Evolutionary conservation across 164 flowering plant genomes (phyloP).

Genomic region (Taxillus chinensis): DNA sequence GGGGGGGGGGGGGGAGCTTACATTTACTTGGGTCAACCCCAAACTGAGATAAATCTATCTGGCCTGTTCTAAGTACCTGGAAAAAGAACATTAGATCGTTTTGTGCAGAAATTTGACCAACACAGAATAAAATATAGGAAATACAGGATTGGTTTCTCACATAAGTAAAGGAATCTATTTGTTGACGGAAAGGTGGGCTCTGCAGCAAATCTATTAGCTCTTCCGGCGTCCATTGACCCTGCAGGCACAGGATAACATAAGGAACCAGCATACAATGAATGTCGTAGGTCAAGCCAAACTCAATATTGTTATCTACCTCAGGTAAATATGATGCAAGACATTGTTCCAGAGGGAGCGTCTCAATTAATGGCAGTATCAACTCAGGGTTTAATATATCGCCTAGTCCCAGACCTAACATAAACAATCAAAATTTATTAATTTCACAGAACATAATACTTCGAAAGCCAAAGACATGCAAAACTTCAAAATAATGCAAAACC

Average conservation of each 20-base stretch:
- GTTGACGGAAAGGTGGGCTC: slow-evolving; percentile 93
- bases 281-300: neutral
- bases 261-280: slow-evolving; percentile 3
- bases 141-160: slow-evolving; percentile 28
- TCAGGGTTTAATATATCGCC: slow-evolving; percentile 91
- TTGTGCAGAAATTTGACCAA: neutral
- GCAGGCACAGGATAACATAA: slow-evolving; percentile 14
- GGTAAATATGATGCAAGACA: slow-evolving; percentile 69
- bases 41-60: slow-evolving; percentile 88
- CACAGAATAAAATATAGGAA: neutral
- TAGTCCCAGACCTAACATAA: slow-evolving; percentile 53
- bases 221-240: slow-evolving; percentile 74
- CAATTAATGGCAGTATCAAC: slow-evolving; percentile 64
- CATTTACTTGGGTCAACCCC: slow-evolving; percentile 97
- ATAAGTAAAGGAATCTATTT: slow-evolving; percentile 90
- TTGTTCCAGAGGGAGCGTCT: slow-evolving; percentile 54
- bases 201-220: slow-evolving; percentile 80
- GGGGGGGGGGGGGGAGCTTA: slow-evolving; percentile 30
- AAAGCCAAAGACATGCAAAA: too few species aligned
- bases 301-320: slow-evolving; percentile 43
- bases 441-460: neutral
- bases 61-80: slow-evolving; percentile 92
- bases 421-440: too few species aligned
- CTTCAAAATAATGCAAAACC: too few species aligned
- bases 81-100: neutral